A percentile compares a stretch with the other conserved stretches of the same genome.
Evolutionary conservation across 2,329 filamentous ascomycete genomes (phyloP).

Genomic region (Elsinoe perseae): DNA sequence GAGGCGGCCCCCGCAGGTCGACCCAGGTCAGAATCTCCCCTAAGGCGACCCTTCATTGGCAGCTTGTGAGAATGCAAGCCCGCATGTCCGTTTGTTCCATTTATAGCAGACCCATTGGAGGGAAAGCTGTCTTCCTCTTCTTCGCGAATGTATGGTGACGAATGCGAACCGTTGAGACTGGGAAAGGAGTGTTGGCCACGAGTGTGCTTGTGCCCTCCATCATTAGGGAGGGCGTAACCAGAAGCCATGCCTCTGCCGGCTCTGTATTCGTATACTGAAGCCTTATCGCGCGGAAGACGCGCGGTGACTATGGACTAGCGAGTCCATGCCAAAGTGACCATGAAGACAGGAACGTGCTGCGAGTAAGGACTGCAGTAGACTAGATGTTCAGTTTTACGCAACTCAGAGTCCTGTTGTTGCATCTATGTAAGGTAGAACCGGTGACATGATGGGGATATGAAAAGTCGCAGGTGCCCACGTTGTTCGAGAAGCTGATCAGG

Average conservation of each 20-base stretch:
- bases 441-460: neutral
- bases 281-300: slow-evolving; percentile 15
- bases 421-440: neutral
- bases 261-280: neutral
- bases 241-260: slow-evolving; percentile 33
- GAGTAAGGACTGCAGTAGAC: no score
- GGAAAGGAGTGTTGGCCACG: slow-evolving; percentile 25
- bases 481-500: neutral
- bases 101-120: neutral
- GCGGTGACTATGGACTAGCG: slow-evolving; percentile 19
- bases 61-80: slow-evolving; percentile 18
- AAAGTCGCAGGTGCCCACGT: neutral
- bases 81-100: neutral
- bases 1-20: slow-evolving; percentile 24
- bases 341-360: neutral
- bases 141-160: slow-evolving; percentile 7
- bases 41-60: slow-evolving; percentile 32
- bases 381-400: no score
- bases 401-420: neutral
- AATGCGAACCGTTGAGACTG: slow-evolving; percentile 10
- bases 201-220: slow-evolving; percentile 25
- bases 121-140: neutral
- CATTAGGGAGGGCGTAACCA: slow-evolving; percentile 37
- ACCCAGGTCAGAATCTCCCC: slow-evolving; percentile 41
- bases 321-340: slow-evolving; percentile 20